Percentiles rank a stretch among this genome's conserved stretches.
phyloP scores from a whole-genome alignment of 2,329 filamentous ascomycete genomes.

The Cytospora piceae region DNA sequence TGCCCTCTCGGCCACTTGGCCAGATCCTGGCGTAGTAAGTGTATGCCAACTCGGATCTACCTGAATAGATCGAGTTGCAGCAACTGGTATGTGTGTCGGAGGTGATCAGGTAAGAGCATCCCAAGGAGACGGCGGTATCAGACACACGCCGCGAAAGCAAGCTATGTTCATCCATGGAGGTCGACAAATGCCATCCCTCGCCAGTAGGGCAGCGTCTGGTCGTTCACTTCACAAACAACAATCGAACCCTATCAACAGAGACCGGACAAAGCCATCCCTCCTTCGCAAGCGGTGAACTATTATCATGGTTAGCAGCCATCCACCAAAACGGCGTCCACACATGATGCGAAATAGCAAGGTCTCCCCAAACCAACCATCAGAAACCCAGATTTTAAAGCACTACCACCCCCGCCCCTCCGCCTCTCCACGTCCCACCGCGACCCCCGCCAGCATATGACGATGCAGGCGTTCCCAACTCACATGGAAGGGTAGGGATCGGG shows the following conservation, averaged over 20 bases:
- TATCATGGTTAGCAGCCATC: not conserved
- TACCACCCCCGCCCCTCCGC: slow-evolving; percentile 40
- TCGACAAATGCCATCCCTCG: not conserved
- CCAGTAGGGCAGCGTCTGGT: not conserved
- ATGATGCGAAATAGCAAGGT: not conserved
- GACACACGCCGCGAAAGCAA: not conserved
- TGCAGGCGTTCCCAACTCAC: slow-evolving; percentile 36
- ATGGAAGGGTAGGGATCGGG: slow-evolving; percentile 27
- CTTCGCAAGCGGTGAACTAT: not conserved
- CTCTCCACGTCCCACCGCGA: slow-evolving; percentile 31
- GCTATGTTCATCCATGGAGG: not conserved
- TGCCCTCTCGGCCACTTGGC: not conserved
- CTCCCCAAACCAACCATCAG: slow-evolving; percentile 35
- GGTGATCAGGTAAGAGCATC: not conserved
- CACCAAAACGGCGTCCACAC: not conserved
- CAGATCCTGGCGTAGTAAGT: not conserved
- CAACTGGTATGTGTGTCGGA: not conserved
- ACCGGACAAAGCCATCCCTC: not conserved
- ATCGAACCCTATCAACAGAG: not conserved
- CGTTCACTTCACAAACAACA: not conserved
- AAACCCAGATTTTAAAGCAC: slow-evolving; percentile 47
- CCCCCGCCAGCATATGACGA: slow-evolving; percentile 42
- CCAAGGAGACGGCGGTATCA: not conserved
- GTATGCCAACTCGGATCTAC: not conserved
- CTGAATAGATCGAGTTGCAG: no score